phyloP scores from a whole-genome alignment of 2,329 filamentous ascomycete genomes.

The Cordyceps farinosa region DNA sequence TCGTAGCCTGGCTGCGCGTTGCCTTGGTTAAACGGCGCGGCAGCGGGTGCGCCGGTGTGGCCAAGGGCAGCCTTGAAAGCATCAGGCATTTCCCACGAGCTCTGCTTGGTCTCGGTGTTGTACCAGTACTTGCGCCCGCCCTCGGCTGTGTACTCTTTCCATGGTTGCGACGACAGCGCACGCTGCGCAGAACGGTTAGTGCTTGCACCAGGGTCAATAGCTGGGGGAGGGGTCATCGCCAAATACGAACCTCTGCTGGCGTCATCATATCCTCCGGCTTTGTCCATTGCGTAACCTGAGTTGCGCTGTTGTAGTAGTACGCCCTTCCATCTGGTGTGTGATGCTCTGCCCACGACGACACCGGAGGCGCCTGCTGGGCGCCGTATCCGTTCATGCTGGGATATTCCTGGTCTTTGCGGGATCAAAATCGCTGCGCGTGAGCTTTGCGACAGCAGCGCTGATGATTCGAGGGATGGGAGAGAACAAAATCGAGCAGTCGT shows the following conservation, averaged over 20 bases:
- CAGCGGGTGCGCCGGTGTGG: slow-evolving; percentile 46
- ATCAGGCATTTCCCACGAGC: slow-evolving; percentile 91
- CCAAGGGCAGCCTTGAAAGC: slow-evolving; percentile 69
- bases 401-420: background rate
- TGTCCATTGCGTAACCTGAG: slow-evolving; percentile 88
- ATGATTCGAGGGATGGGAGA: slow-evolving; percentile 3
- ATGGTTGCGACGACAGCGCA: slow-evolving; percentile 76
- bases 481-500: background rate
- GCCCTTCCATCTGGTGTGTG: slow-evolving; percentile 75
- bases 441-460: slow-evolving; percentile 8
- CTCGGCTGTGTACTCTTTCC: slow-evolving; percentile 87
- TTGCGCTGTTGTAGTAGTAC: slow-evolving; percentile 88
- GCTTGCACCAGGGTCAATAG: background rate
- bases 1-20: slow-evolving; percentile 41
- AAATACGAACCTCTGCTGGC: slow-evolving; percentile 63
- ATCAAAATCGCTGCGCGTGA: background rate
- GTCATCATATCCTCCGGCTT: slow-evolving; percentile 90
- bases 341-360: slow-evolving; percentile 87
- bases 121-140: slow-evolving; percentile 94
- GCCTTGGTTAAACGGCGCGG: slow-evolving; percentile 41
- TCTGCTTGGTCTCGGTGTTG: slow-evolving; percentile 86
- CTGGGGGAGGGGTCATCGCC: background rate
- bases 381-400: slow-evolving; percentile 56
- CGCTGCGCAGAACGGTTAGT: slow-evolving; percentile 48
- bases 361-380: slow-evolving; percentile 45